Evolutionary conservation across 345 rosid genomes (phyloP).

Genomic region (Cardamine resedifolia): DNA sequence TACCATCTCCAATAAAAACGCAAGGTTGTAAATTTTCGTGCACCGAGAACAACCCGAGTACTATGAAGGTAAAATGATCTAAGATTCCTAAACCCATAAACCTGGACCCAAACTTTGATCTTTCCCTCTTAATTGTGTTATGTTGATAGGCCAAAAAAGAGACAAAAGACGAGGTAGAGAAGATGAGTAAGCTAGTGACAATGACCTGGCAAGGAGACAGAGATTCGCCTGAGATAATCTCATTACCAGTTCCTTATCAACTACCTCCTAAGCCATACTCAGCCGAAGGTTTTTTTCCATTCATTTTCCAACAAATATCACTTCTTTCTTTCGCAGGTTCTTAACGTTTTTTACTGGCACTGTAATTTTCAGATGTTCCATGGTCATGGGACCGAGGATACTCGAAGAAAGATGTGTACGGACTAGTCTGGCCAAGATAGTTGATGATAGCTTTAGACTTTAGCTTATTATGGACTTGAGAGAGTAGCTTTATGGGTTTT

Average conservation of each 20-base stretch:
- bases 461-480: not conserved
- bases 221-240: slow-evolving; percentile 48
- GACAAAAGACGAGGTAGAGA: slow-evolving; percentile 20
- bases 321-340: not conserved
- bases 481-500: not conserved
- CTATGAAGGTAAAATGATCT: slow-evolving; percentile 13
- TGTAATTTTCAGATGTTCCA: slow-evolving; percentile 61
- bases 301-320: not conserved
- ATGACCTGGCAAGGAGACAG: slow-evolving; percentile 56
- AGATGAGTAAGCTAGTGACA: slow-evolving; percentile 58
- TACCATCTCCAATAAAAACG: slow-evolving; percentile 46
- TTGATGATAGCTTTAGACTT: not conserved
- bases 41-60: slow-evolving; percentile 36
- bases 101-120: not conserved
- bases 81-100: not conserved
- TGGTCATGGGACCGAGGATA: slow-evolving; percentile 95
- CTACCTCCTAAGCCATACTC: slow-evolving; percentile 77
- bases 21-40: slow-evolving; percentile 57
- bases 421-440: slow-evolving; percentile 80
- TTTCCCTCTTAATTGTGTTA: not conserved
- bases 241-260: slow-evolving; percentile 75
- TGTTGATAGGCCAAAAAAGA: slow-evolving; percentile 25
- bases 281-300: slow-evolving; percentile 52
- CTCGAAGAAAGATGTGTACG: slow-evolving; percentile 70
- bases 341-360: not conserved